Conservation (phyloP, 2,329 filamentous ascomycete species). For the Gremmenia infestans region DNA sequence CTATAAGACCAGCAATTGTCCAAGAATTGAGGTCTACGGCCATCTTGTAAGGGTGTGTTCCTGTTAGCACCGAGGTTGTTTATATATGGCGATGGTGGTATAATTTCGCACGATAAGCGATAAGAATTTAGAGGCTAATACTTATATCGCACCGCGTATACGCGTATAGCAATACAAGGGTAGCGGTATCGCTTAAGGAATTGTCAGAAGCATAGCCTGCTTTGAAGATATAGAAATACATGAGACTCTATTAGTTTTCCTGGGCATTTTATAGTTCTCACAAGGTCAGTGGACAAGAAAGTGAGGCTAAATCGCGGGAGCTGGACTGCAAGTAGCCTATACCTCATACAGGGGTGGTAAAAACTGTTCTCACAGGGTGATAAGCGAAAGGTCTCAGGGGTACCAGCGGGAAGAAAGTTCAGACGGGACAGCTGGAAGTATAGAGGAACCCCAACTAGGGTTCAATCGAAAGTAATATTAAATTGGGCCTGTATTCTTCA, state of each 20-base stretch:
- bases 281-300: too few relatives aligned
- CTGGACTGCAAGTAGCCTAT: too few relatives aligned
- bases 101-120: conserved; percentile 4
- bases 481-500: not conserved
- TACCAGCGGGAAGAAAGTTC: too few relatives aligned
- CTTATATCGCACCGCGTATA: not conserved
- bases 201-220: too few relatives aligned
- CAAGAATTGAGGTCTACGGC: conserved; percentile 10
- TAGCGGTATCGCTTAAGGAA: not conserved
- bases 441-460: too few relatives aligned
- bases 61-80: not conserved
- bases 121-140: conserved; percentile 3
- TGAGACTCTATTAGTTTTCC: not conserved
- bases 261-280: too few relatives aligned
- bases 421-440: too few relatives aligned
- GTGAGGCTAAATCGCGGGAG: too few relatives aligned
- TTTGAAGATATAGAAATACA: too few relatives aligned
- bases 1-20: conserved; percentile 12
- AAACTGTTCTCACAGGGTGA: too few relatives aligned
- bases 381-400: too few relatives aligned
- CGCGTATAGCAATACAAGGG: not conserved
- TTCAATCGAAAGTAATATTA: not conserved
- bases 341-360: too few relatives aligned
- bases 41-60: conserved; percentile 9
- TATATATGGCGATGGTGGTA: not conserved